Conservation (phyloP, 1,139 yeast species). For the Kluyveromyces sp. region DNA sequence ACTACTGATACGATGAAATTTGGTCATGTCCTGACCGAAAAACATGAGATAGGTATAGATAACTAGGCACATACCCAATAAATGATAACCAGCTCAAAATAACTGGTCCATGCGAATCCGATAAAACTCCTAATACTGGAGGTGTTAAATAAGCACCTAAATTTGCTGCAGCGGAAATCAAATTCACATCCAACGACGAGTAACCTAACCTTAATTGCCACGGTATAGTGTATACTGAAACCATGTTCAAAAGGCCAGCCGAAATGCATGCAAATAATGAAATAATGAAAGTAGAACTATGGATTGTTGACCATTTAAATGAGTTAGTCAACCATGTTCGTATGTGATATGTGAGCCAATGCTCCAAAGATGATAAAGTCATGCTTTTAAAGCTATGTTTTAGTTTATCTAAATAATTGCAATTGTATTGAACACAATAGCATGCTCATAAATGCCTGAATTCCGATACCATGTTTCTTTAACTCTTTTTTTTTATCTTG, state of each 20-base stretch:
- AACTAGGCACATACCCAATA: conserved; percentile 65
- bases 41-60: conserved; percentile 42
- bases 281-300: conserved; percentile 33
- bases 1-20: conserved; percentile 23
- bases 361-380: conserved; percentile 9
- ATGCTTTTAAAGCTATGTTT: background rate
- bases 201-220: conserved; percentile 53
- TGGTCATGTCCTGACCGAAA: conserved; percentile 27
- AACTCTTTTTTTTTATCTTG: too few species aligned
- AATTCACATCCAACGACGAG: conserved; percentile 64
- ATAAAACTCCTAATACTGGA: conserved; percentile 74
- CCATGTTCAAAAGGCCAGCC: conserved; percentile 75
- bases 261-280: conserved; percentile 53
- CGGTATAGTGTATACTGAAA: conserved; percentile 70
- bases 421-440: too few species aligned
- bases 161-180: conserved; percentile 67
- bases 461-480: too few species aligned
- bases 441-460: too few species aligned
- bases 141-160: conserved; percentile 81
- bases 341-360: conserved; percentile 10
- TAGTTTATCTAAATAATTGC: too few species aligned
- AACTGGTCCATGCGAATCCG: conserved; percentile 82
- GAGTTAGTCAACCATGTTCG: conserved; percentile 7
- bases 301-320: conserved; percentile 7
- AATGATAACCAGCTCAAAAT: conserved; percentile 58